Conservation (phyloP, 352 stramenopile genomes). For the Phytophthora litchii region DNA sequence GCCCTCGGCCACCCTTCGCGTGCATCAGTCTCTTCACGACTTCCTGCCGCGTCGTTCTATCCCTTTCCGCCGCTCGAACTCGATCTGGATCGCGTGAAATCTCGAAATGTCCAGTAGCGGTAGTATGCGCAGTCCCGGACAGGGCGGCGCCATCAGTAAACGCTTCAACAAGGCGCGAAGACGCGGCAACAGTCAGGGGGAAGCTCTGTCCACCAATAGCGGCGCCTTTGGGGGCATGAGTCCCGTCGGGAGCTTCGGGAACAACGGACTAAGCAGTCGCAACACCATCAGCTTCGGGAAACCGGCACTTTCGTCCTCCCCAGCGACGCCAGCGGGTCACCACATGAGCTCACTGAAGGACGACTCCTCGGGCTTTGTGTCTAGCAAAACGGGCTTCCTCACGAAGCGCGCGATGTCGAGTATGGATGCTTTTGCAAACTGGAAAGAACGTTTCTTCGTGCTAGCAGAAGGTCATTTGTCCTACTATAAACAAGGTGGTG, state of each 20-base stretch:
- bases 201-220: constrained; percentile 38
- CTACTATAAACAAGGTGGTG: constrained; percentile 88
- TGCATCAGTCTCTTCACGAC: neutral
- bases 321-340: constrained; percentile 18
- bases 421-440: constrained; percentile 90
- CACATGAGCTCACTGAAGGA: constrained; percentile 30
- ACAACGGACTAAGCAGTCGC: constrained; percentile 26
- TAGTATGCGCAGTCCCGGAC: constrained; percentile 32
- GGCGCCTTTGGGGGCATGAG: constrained; percentile 47
- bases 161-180: constrained; percentile 73
- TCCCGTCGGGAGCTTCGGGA: constrained; percentile 41
- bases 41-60: too few species aligned
- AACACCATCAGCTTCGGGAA: constrained; percentile 71
- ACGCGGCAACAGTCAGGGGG: constrained; percentile 73
- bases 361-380: constrained; percentile 57
- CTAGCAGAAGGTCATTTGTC: constrained; percentile 82
- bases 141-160: constrained; percentile 57
- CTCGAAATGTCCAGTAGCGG: constrained; percentile 33
- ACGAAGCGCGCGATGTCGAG: constrained; percentile 88
- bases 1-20: neutral
- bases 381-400: constrained; percentile 85
- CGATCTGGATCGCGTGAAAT: too few species aligned
- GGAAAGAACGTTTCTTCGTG: constrained; percentile 90
- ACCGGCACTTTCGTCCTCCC: constrained; percentile 23
- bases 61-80: neutral